Conservation (phyloP, 139 green algal species). For the Yamagishiella unicocca region DNA sequence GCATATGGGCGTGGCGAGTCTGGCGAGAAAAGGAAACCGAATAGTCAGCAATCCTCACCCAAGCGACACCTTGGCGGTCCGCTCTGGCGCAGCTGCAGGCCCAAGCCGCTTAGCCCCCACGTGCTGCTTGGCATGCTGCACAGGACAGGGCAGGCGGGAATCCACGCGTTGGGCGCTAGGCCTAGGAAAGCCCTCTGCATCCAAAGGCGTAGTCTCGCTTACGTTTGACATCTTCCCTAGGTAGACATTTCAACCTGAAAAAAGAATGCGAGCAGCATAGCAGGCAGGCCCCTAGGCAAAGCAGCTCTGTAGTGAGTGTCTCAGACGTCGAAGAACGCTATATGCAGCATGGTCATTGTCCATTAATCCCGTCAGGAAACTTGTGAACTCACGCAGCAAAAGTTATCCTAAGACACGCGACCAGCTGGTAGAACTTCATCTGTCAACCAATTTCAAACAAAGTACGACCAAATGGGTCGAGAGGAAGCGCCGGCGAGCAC, state of each 20-base stretch:
- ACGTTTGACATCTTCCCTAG: conserved; percentile 4
- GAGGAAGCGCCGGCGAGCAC: neutral
- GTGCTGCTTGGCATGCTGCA: conserved; percentile 8
- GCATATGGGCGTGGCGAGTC: neutral
- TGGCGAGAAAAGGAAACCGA: neutral
- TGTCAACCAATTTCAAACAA: conserved; percentile 2
- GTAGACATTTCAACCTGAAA: neutral
- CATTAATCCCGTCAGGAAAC: no score
- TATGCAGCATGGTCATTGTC: no score
- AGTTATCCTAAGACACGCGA: neutral
- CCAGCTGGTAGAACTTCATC: neutral
- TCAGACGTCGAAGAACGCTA: no score
- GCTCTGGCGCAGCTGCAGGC: neutral
- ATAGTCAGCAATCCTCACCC: neutral
- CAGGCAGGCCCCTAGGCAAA: neutral
- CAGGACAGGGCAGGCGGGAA: neutral
- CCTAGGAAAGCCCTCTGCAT: neutral
- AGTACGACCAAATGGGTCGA: neutral
- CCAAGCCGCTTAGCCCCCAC: neutral
- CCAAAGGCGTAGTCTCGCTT: neutral
- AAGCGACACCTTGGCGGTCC: neutral
- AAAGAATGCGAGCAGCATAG: neutral
- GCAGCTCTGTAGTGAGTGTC: neutral
- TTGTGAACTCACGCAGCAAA: conserved; percentile 7
- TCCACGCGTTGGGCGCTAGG: neutral